Percentiles rank a stretch among this genome's conserved stretches.
These are phyloP conservation scores for Acorus calamus DNA, from an alignment of 106 monocot species.

Conservation along the genomic window DNA sequence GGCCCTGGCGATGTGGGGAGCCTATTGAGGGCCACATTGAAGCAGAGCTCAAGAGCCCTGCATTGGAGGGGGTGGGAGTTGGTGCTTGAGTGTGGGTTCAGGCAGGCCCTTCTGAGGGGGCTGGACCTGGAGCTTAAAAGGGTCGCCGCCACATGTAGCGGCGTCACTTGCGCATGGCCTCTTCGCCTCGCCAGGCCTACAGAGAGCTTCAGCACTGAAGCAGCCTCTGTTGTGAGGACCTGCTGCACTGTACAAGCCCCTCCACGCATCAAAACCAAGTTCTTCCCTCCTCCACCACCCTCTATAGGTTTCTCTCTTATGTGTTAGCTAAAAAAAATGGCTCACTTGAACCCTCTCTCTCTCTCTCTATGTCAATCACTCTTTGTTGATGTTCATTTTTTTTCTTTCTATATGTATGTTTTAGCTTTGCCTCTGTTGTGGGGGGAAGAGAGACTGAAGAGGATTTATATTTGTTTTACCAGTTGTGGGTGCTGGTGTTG, in stretches of 20 bases:
- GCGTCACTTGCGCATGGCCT: slow-evolving; percentile 92
- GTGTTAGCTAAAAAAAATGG: neutral
- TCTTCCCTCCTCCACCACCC: slow-evolving; percentile 19
- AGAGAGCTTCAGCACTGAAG: slow-evolving; percentile 70
- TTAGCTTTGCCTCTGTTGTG: neutral
- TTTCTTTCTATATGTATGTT: neutral
- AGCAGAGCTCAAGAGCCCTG: slow-evolving; percentile 93
- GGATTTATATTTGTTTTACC: slow-evolving; percentile 11
- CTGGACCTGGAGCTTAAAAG: slow-evolving; percentile 46
- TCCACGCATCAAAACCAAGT: slow-evolving; percentile 39
- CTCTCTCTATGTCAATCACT: slow-evolving; percentile 6
- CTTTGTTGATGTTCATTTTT: neutral
- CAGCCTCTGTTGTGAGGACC: slow-evolving; percentile 86
- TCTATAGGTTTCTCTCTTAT: neutral
- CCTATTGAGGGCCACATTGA: slow-evolving; percentile 92
- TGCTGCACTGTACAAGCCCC: slow-evolving; percentile 71
- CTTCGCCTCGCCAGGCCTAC: slow-evolving; percentile 58
- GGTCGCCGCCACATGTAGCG: slow-evolving; percentile 80
- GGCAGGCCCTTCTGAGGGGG: slow-evolving; percentile 65
- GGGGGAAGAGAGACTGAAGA: neutral
- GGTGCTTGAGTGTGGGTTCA: slow-evolving; percentile 55
- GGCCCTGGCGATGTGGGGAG: slow-evolving; percentile 63
- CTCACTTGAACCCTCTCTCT: neutral
- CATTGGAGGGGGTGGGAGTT: slow-evolving; percentile 66
- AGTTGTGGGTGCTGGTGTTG: slow-evolving; percentile 17